These are phyloP conservation scores for Calonectria pteridis DNA, from an alignment of 2,329 filamentous ascomycete genomes.

Conservation along the genomic window DNA sequence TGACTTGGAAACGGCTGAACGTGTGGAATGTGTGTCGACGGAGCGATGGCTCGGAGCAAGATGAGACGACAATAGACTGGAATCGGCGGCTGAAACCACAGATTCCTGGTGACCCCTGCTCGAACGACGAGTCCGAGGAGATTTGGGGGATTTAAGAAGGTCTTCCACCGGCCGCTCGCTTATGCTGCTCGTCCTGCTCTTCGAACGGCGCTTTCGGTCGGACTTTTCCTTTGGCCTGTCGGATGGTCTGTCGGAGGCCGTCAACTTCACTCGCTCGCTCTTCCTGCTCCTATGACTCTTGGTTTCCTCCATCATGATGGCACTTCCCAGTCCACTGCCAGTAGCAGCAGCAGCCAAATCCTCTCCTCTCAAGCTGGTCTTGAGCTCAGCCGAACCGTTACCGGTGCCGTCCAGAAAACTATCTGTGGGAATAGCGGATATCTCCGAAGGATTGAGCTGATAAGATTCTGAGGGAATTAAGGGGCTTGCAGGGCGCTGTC, in stretches of 20 bases:
- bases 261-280: conserved; percentile 57
- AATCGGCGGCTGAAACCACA: conserved; percentile 64
- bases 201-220: conserved; percentile 62
- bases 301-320: conserved; percentile 56
- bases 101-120: conserved; percentile 67
- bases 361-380: conserved; percentile 54
- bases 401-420: conserved; percentile 73
- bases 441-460: conserved; percentile 80
- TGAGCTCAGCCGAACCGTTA: conserved; percentile 55
- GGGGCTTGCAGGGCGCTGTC: conserved; percentile 76
- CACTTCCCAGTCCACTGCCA: conserved; percentile 48
- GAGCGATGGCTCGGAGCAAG: conserved; percentile 68
- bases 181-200: conserved; percentile 63
- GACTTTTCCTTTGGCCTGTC: conserved; percentile 61
- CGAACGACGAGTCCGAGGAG: conserved; percentile 60
- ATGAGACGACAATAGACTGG: conserved; percentile 67
- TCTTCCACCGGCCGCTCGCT: conserved; percentile 63
- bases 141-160: conserved; percentile 45
- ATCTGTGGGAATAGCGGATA: conserved; percentile 79
- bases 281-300: conserved; percentile 60
- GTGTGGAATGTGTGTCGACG: conserved; percentile 65
- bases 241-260: conserved; percentile 43
- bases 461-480: conserved; percentile 74
- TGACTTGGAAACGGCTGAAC: conserved; percentile 69
- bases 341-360: conserved; percentile 54